Base-by-base conservation (phyloP, 164 flowering plant genomes). In the Dillenia turbinata region DNA sequence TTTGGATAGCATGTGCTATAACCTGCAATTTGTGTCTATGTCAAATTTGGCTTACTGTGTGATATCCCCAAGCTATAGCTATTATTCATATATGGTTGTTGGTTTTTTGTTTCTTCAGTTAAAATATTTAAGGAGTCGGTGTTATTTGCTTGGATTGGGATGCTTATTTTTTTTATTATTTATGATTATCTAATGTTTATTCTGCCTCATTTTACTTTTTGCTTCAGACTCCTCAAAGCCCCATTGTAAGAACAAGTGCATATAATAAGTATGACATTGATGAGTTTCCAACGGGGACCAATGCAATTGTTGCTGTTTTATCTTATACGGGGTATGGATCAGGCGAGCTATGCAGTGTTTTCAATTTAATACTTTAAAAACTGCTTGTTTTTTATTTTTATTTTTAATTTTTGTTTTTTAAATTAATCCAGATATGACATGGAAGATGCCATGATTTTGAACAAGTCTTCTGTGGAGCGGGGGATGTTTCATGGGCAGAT, bases 391-490 rank as follows among this genome's bases (percentile, higher is more conserved):
- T 47, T 49, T 12, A 59, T 48, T 51, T 15, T 60, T 26, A 54
- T 1, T 6, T 15, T 52, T 22, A 9, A 19, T 53, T 46, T 3
- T 49, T 45, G 53, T 60, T 24, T 66, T 9, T 6, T n/a, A 55
- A 22, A 19, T 47, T 67, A 53, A 17, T 73, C 19, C 79, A 93
- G 98, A 24, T 93, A 89, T 73, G 97, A 94, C 70, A 94, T 94
- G 98, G 98, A 94, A 73, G 98, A 94, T 76, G 97, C 98, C 52
- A 94, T 94, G 98, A 90, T 94, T 68, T 75, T 94, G 72, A 94
- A 94, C 56, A 94, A 89, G 76, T 91, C 98, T 44, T 83, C 98
- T 68, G 97, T 94, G 44, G 98, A 94, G 9, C 93, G 97, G 56
- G 98, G 98, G 53, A 65, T 90, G 82, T 86, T 65, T 69, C 97